Evolutionary conservation across 2,329 filamentous ascomycete species (phyloP), one percentile per base, ranked within the genome.

Genomic region (Calonectria pseudoturangicola): DNA sequence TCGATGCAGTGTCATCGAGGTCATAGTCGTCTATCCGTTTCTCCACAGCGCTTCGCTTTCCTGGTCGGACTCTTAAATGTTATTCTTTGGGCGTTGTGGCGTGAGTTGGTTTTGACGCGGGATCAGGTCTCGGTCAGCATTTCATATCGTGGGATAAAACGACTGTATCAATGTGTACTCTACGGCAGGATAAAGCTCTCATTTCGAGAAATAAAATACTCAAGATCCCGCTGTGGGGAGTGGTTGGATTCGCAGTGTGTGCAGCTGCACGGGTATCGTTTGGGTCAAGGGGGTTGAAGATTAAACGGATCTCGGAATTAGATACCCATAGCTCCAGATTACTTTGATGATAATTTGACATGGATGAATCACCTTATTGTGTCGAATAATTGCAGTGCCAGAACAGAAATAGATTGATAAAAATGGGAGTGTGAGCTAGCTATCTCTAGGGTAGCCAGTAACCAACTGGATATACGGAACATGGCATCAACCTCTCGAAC

Each of bases 11-110:
- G 43, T 33, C 60, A 13, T 18, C n/a, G 16, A 25, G 27, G 25
- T 30, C 56, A 43, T 6, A 39, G 8, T 21, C 47, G 8, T 21
- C 47, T 27, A 45, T 30, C 30, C 9, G 25, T 27, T 43, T 43
- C 16, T 54, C 36, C 10, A 2, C 28, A 27, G 21, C 36, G 18
- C 25, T 41, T 25, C 13, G 41, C 30, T 68, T 25, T 71, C 58
- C 58, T 65, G 21, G 58, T 65, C 15, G 41, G 58, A 45, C 60
- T 58, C 30, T 41, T 41, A 21, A 66, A 33, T 51, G 67, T 43
- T 58, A 48, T 68, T 47, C 69, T 79, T 79, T 58, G 43, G 76
- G 77, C 75, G 77, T 73, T 66, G 72, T 66, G 71, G 67, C 68
- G 71, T 48, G 56, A 51, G 71, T 64, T 64, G 56, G 51, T 56